phyloP scores from a whole-genome alignment of 1,139 yeast genomes.

The Suhomyces atakaporum region DNA sequence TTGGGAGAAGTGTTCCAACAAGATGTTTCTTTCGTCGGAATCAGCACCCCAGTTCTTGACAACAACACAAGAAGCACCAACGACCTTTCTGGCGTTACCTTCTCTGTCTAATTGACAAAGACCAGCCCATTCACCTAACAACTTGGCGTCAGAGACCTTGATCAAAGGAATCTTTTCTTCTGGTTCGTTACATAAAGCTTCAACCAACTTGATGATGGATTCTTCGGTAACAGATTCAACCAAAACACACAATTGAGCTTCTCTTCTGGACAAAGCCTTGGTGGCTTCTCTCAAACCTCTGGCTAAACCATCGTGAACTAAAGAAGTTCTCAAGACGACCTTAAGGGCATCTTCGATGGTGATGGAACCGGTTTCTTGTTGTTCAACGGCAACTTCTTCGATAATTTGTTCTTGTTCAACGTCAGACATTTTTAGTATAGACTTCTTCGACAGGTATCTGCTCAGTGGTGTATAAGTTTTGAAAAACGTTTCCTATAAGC shows the following conservation, averaged over 20 bases:
- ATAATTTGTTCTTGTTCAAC: constrained; percentile 83
- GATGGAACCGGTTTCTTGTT: constrained; percentile 82
- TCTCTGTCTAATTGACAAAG: constrained; percentile 99
- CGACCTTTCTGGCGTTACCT: constrained; percentile 99
- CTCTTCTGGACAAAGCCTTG: constrained; percentile 96
- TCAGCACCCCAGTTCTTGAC: constrained; percentile 99
- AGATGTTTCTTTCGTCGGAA: constrained; percentile 96
- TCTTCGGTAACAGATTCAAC: constrained; percentile 99
- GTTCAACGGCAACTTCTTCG: constrained; percentile 84
- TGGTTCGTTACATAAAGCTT: constrained; percentile 98
- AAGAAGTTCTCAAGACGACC: constrained; percentile 97
- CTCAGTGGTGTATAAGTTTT: constrained; percentile 70
- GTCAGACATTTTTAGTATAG: constrained; percentile 74
- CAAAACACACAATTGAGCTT: constrained; percentile 96
- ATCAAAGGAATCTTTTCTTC: constrained; percentile 96
- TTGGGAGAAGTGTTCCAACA: constrained; percentile 95
- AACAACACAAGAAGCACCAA: constrained; percentile 99
- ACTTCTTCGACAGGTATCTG: constrained; percentile 90
- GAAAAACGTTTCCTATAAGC: too few species aligned
- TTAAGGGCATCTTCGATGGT: constrained; percentile 98
- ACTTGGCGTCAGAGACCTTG: constrained; percentile 99
- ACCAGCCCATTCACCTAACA: constrained; percentile 99
- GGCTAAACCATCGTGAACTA: constrained; percentile 99
- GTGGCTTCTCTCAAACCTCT: constrained; percentile 99
- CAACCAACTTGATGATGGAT: constrained; percentile 94